Evolutionary conservation across 148 eudicot species (phyloP), one percentile per base, ranked within the genome.

Genomic region (Salicornia ramosissima): DNA sequence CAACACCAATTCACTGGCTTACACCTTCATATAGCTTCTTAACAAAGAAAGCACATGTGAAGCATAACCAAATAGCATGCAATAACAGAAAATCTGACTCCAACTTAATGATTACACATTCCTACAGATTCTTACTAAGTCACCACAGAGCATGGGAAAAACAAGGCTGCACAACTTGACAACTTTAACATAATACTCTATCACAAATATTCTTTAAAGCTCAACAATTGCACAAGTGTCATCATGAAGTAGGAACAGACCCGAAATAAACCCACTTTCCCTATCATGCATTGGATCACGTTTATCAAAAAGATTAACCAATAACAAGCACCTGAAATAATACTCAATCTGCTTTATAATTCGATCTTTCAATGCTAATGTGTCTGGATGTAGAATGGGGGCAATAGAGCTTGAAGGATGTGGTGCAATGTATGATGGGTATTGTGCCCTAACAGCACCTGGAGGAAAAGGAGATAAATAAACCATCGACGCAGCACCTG

Each of bases 311-410:
- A 21, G 71, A 54, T 6, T 52, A 63, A 54, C 69, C 22, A 36
- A 59, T 56, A 53, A 25, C 22, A 80, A 78, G 42, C 70, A 93
- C 98, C 98, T 86, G 86, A 93, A 93, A 73, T 93, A 93, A 77
- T 93, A 93, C 72, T 93, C 97, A 75, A 93, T 88, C 72, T 93
- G 98, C 86, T 78, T 88, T 63, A 84, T 66, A 18, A 93, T 77
- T 68, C 71, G 78, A 51, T 75, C 82, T 83, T 81, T 85, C 84
- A 90, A 82, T 57, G 80, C 82, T 64, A 77, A 36, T 7, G 68
- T 75, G 69, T 88, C 89, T 16, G 92, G 82, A 31, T 96, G 72
- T 46, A 80, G 69, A 70, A 77, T 60, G 58, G 77, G 73, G 55
- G 67, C 70, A 78, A 83, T 63, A 63, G 81, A 74, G 66, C 34